Percentiles rank a stretch among this genome's conserved stretches.
phyloP scores from a whole-genome alignment of 2,329 filamentous ascomycete genomes.

The Exophiala viscosa region DNA sequence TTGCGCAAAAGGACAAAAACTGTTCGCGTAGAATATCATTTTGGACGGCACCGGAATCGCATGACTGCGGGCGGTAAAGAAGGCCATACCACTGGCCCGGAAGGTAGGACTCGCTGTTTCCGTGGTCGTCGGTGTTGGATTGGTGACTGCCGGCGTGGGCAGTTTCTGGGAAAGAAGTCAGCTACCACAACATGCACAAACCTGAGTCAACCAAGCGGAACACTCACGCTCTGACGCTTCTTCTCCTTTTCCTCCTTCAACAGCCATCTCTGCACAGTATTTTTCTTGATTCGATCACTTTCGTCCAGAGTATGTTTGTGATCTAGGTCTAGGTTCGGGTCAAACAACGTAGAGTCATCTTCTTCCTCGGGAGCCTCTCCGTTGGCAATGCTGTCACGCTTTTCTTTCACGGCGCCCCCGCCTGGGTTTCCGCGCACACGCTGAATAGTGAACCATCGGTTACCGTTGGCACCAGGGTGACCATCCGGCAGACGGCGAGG shows the following conservation, averaged over 20 bases:
- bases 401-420: slow-evolving; percentile 38
- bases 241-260: slow-evolving; percentile 63
- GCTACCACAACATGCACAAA: neutral
- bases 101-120: slow-evolving; percentile 17
- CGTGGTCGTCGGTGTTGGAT: slow-evolving; percentile 5
- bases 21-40: slow-evolving; percentile 75
- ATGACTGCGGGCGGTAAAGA: slow-evolving; percentile 66
- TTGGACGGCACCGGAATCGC: slow-evolving; percentile 57
- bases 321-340: slow-evolving; percentile 53
- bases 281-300: slow-evolving; percentile 78
- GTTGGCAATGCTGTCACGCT: slow-evolving; percentile 13
- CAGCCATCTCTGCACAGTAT: slow-evolving; percentile 65
- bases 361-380: slow-evolving; percentile 53
- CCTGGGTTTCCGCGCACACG: slow-evolving; percentile 67
- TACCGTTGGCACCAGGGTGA: slow-evolving; percentile 49
- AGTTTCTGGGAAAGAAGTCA: slow-evolving; percentile 10
- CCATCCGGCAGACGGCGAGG: slow-evolving; percentile 38
- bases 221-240: slow-evolving; percentile 47
- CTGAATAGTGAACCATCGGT: slow-evolving; percentile 69
- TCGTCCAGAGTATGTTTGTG: slow-evolving; percentile 70
- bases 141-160: slow-evolving; percentile 1
- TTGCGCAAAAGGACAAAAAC: slow-evolving; percentile 84
- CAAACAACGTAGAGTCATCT: slow-evolving; percentile 39
- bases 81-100: slow-evolving; percentile 56
- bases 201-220: too few relatives aligned